These are phyloP conservation scores for Phytophthora kernoviae DNA, from an alignment of 352 stramenopile species.

Conservation along the genomic window DNA sequence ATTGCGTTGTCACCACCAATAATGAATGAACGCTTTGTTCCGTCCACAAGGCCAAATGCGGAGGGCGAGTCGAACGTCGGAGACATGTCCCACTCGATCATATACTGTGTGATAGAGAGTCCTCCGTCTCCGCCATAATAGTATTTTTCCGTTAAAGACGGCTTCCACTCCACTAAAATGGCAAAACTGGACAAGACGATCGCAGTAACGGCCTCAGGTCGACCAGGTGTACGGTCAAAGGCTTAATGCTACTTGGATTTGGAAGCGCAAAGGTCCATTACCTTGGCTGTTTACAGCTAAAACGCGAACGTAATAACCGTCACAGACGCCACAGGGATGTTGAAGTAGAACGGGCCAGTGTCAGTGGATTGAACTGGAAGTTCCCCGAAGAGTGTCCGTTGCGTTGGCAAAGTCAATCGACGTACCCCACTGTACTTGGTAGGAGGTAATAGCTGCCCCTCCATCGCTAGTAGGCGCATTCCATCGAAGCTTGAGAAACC, in stretches of 20 bases:
- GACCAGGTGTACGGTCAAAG: conserved; percentile 80
- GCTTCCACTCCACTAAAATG: conserved; percentile 91
- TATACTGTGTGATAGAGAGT: conserved; percentile 93
- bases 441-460: conserved; percentile 80
- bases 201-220: conserved; percentile 59
- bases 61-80: conserved; percentile 90
- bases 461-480: conserved; percentile 62
- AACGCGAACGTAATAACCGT: conserved; percentile 91
- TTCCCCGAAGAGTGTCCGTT: conserved; percentile 67
- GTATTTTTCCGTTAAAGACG: conserved; percentile 77
- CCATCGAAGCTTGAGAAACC: conserved; percentile 85
- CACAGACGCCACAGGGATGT: conserved; percentile 75
- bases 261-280: conserved; percentile 52
- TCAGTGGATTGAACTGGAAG: conserved; percentile 47
- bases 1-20: conserved; percentile 94
- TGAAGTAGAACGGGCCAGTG: conserved; percentile 86
- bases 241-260: conserved; percentile 52
- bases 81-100: conserved; percentile 95
- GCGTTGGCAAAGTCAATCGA: conserved; percentile 68
- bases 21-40: conserved; percentile 58
- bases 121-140: conserved; percentile 93
- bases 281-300: conserved; percentile 92
- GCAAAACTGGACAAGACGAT: conserved; percentile 87
- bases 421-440: conserved; percentile 94
- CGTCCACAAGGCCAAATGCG: conserved; percentile 61